Evolutionary conservation across 805 yeast genomes (phyloP).

Genomic region (Komagataella kurtzmanii): DNA sequence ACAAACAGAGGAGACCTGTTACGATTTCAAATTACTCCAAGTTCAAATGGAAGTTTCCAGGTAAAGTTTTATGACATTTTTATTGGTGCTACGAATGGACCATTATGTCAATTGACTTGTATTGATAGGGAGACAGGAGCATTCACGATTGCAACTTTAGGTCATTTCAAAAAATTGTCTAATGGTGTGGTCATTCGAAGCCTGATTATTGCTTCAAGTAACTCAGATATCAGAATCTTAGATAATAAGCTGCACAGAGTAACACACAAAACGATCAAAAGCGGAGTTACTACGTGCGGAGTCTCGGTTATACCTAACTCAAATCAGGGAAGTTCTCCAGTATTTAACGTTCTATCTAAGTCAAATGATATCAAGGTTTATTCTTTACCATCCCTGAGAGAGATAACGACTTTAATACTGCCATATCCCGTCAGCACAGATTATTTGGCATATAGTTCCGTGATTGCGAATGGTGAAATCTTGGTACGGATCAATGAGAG

Average conservation of each 20-base stretch:
- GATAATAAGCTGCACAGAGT: slow-evolving; percentile 48
- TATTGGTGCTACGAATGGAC: background rate
- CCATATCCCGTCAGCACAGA: slow-evolving; percentile 27
- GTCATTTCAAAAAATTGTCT: slow-evolving; percentile 41
- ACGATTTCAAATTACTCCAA: slow-evolving; percentile 53
- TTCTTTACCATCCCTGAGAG: slow-evolving; percentile 52
- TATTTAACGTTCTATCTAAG: slow-evolving; percentile 1
- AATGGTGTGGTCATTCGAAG: slow-evolving; percentile 55
- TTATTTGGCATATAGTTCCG: slow-evolving; percentile 28
- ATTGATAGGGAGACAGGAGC: slow-evolving; percentile 45
- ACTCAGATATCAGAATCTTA: slow-evolving; percentile 47
- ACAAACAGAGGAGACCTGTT: slow-evolving; percentile 62
- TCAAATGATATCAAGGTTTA: slow-evolving; percentile 15
- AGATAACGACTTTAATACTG: slow-evolving; percentile 32
- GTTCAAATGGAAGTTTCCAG: slow-evolving; percentile 43
- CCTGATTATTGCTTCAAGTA: slow-evolving; percentile 39
- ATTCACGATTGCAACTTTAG: slow-evolving; percentile 50
- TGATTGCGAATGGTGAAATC: slow-evolving; percentile 33
- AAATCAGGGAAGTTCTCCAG: background rate
- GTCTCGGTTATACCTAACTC: slow-evolving; percentile 11
- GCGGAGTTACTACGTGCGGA: slow-evolving; percentile 33
- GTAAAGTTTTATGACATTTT: slow-evolving; percentile 20
- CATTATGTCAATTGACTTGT: slow-evolving; percentile 12
- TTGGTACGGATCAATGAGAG: slow-evolving; percentile 40
- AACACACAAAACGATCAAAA: slow-evolving; percentile 48